A percentile compares a stretch with the other conserved stretches of the same genome.
Conservation (phyloP, 352 stramenopile genomes). For the Phytophthora pluvialis region DNA sequence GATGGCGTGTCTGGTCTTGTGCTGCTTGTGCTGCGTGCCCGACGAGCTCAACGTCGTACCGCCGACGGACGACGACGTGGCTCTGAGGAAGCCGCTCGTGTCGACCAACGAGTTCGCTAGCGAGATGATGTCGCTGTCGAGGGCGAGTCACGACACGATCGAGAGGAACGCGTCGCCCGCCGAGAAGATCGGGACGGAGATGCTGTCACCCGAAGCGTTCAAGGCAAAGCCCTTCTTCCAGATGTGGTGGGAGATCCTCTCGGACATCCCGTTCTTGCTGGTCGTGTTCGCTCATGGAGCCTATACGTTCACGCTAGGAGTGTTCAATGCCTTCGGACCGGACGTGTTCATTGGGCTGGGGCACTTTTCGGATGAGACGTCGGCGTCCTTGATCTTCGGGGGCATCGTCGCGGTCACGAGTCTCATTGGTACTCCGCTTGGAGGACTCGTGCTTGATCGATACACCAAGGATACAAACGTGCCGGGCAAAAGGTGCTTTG, state of each 20-base stretch:
- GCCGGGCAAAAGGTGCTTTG: conserved; percentile 40
- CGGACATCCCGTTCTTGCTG: conserved; percentile 70
- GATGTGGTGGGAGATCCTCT: conserved; percentile 55
- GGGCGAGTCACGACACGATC: conserved; percentile 23
- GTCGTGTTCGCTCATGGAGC: conserved; percentile 72
- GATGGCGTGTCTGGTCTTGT: conserved; percentile 71
- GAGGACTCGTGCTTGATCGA: conserved; percentile 64
- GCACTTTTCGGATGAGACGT: conserved; percentile 71
- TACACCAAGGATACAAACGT: conserved; percentile 48
- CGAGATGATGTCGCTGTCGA: conserved; percentile 36
- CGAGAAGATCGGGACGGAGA: conserved; percentile 25
- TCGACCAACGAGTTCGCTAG: conserved; percentile 40
- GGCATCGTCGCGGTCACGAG: conserved; percentile 62
- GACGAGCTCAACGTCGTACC: conserved; percentile 47
- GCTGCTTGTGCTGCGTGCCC: conserved; percentile 54
- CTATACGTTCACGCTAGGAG: conserved; percentile 79
- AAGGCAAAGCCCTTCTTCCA: conserved; percentile 33
- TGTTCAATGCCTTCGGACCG: conserved; percentile 77
- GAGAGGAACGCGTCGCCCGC: conserved; percentile 21
- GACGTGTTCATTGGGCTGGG: conserved; percentile 84
- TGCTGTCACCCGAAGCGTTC: conserved; percentile 13
- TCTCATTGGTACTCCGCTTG: conserved; percentile 81
- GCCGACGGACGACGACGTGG: conserved; percentile 33
- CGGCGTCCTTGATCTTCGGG: conserved; percentile 81
- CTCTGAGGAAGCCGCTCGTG: conserved; percentile 23